Base-by-base conservation (phyloP, 1,284 basidiomycete species). In the Trichosporon faecale region DNA sequence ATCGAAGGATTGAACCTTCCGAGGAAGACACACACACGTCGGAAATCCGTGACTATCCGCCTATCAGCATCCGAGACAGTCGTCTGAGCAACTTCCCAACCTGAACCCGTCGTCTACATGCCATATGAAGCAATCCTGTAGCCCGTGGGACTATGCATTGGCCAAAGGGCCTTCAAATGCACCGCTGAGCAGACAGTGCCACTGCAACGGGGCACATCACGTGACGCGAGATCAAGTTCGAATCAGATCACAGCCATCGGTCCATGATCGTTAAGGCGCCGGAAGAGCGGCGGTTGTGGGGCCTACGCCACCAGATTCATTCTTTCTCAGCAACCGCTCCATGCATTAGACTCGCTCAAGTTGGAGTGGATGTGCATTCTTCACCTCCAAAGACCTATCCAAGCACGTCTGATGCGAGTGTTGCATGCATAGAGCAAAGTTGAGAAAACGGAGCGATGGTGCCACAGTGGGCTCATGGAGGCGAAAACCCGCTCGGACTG, bases 361-460 rank as follows among this genome's bases (percentile, higher is more conserved):
- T 61, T 61, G 27, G 57, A 61, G 27, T 21, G 16, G 18, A 33
- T n/a, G n/a, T 18, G 57, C 14, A 14, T 31, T 29, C 29, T 33
- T 16, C 57, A 61, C 29, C 18, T 8, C 11, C 29, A n/a, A 31
- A 61, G 27, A n/a, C 9, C 27, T 11, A 31, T 61, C 29, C 6
- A 7, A 2, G 11, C 57, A 31, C 27, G 1, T 31, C 27, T 31
- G 57, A 29, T 31, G 57, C 29, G 27, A n/a, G 57, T 61, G 57
- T 31, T 61, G 57, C 57, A 61, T 61, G 57, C 57, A n/a, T 31
- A 18, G 29, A 31, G 57, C 57, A 61, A 31, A 61, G 57, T 61
- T n/a, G 57, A 52, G 12, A 31, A 18, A 9, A 31, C 27, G 27
- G 18, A 9, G 1, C 3, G 12, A 14, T 18, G 12, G 57, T 61